These are phyloP conservation scores for grape (Vitis vinifera) DNA, from an alignment of 164 flowering plant species.

Conservation along the genomic window DNA sequence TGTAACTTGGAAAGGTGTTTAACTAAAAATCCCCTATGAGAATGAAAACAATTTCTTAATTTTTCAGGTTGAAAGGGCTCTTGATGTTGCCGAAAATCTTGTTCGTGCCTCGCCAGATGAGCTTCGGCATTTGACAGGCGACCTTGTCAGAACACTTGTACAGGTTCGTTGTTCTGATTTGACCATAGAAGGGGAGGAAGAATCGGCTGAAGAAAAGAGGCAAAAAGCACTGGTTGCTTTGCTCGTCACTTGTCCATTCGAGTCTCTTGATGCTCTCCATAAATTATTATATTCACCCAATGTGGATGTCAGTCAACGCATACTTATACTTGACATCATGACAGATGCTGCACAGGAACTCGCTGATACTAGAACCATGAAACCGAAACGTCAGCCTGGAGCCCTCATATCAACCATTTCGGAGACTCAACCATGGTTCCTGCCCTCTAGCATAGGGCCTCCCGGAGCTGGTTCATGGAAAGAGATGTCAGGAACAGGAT, in stretches of 20 bases:
- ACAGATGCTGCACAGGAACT: slow-evolving; percentile 92
- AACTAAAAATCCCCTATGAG: too few relatives aligned
- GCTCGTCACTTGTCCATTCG: slow-evolving; percentile 69
- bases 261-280: slow-evolving; percentile 68
- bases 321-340: slow-evolving; percentile 93
- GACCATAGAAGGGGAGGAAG: slow-evolving; percentile 90
- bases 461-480: slow-evolving; percentile 84
- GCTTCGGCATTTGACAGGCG: slow-evolving; percentile 68
- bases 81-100: slow-evolving; percentile 88
- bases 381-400: slow-evolving; percentile 32
- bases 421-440: slow-evolving; percentile 80
- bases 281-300: slow-evolving; percentile 81
- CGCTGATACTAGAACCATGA: slow-evolving; percentile 47
- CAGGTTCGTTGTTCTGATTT: slow-evolving; percentile 90
- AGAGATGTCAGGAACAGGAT: slow-evolving; percentile 63
- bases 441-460: slow-evolving; percentile 72
- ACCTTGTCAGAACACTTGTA: slow-evolving; percentile 76
- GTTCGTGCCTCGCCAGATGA: slow-evolving; percentile 92
- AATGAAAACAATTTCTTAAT: not conserved
- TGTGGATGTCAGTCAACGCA: slow-evolving; percentile 86
- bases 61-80: slow-evolving; percentile 85
- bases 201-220: slow-evolving; percentile 88
- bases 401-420: slow-evolving; percentile 57
- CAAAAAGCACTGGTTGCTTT: slow-evolving; percentile 78
- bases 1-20: too few relatives aligned